These are phyloP conservation scores for Cryptococcus deneoformans DNA, from an alignment of 1,284 basidiomycete genomes.

Conservation along the genomic window DNA sequence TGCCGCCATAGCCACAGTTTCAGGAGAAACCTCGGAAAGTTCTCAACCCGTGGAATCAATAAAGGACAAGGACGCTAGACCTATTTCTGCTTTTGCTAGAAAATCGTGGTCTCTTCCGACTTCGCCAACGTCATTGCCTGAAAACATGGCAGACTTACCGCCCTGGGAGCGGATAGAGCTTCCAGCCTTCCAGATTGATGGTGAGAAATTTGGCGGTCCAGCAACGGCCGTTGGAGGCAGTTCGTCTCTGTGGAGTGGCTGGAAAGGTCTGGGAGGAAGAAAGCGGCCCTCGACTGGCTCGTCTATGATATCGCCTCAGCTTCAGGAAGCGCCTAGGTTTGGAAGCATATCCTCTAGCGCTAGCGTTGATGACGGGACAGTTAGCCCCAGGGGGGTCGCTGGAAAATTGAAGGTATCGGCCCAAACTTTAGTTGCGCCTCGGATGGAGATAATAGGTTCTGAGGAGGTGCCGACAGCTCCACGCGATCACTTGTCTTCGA, in stretches of 20 bases:
- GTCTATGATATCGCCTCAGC: background rate
- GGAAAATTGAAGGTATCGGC: no score
- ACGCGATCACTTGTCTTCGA: no score
- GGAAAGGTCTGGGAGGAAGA: conserved; percentile 32
- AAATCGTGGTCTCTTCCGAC: background rate
- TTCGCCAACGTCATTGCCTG: background rate
- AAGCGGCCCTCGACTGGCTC: conserved; percentile 23
- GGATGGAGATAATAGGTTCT: no score
- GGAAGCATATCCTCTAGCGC: conserved; percentile 1
- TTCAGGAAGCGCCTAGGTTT: conserved; percentile 2
- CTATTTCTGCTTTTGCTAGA: background rate
- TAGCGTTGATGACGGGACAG: background rate
- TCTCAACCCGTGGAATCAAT: background rate
- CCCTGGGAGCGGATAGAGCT: conserved; percentile 50
- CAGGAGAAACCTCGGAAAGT: background rate
- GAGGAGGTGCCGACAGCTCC: no score
- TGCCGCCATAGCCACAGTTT: background rate
- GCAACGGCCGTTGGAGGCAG: conserved; percentile 1
- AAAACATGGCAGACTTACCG: conserved; percentile 25
- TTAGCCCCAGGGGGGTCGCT: no score
- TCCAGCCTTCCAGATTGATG: conserved; percentile 47
- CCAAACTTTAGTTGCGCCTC: no score
- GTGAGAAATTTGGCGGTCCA: conserved; percentile 41
- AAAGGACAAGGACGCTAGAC: background rate
- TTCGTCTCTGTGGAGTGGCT: conserved; percentile 30